Conservation (phyloP, 768 basidiomycete genomes). For the Steccherinum ochraceum region DNA sequence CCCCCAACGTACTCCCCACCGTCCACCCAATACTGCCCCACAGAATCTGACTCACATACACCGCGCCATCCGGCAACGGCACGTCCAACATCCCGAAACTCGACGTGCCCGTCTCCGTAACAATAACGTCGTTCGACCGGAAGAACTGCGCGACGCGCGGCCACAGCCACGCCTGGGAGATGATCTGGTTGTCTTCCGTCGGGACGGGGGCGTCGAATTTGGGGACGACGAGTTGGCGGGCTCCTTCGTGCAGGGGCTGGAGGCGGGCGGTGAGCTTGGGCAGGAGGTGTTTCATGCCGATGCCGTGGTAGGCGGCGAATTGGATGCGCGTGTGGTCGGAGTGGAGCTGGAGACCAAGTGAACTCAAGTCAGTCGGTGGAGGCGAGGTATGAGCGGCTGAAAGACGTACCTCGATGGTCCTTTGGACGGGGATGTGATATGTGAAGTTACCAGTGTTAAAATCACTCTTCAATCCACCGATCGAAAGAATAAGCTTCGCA, state of each 20-base stretch:
- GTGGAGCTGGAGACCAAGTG: slow-evolving; percentile 67
- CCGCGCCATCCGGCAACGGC: slow-evolving; percentile 62
- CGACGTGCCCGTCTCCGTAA: slow-evolving; percentile 88
- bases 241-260: slow-evolving; percentile 31
- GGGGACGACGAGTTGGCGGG: slow-evolving; percentile 42
- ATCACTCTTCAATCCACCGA: slow-evolving; percentile 68
- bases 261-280: slow-evolving; percentile 61
- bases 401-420: slow-evolving; percentile 54
- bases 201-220: slow-evolving; percentile 36
- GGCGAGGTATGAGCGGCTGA: neutral
- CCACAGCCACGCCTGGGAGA: slow-evolving; percentile 84
- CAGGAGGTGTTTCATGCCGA: slow-evolving; percentile 75
- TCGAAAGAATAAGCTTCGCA: slow-evolving; percentile 68
- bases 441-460: slow-evolving; percentile 90
- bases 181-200: slow-evolving; percentile 41
- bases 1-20: slow-evolving; percentile 72
- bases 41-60: slow-evolving; percentile 70
- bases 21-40: slow-evolving; percentile 95
- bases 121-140: slow-evolving; percentile 62
- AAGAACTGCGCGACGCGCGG: slow-evolving; percentile 72
- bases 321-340: slow-evolving; percentile 65
- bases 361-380: neutral
- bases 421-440: slow-evolving; percentile 54
- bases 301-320: slow-evolving; percentile 53
- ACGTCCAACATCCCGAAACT: slow-evolving; percentile 83